Conservation (phyloP, 805 yeast species). For the Saturnispora hagleri region DNA sequence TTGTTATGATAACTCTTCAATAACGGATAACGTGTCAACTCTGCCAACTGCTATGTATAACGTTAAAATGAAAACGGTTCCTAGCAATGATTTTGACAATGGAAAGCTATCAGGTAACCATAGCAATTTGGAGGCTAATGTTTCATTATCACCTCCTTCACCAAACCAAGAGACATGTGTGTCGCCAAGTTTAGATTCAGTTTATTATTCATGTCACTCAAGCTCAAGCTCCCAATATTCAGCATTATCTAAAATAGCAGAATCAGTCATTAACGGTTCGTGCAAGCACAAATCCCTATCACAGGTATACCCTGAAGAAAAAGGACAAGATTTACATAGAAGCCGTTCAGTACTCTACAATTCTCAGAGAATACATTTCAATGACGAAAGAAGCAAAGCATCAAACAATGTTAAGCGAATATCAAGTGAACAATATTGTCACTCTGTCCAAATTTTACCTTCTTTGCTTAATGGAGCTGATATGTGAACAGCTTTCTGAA, state of each 20-base stretch:
- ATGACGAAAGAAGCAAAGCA: conserved; percentile 6
- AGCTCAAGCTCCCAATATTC: neutral
- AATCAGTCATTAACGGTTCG: neutral
- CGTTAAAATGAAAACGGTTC: conserved; percentile 15
- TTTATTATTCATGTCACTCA: conserved; percentile 4
- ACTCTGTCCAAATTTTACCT: conserved; percentile 21
- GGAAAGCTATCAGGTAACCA: conserved; percentile 12
- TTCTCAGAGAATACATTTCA: conserved; percentile 10
- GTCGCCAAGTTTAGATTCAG: neutral
- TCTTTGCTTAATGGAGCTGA: conserved; percentile 20
- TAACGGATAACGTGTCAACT: neutral
- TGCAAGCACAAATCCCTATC: neutral
- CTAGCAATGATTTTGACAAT: conserved; percentile 20
- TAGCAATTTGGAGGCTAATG: conserved; percentile 5
- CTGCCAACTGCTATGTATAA: conserved; percentile 3
- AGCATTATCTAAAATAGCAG: neutral
- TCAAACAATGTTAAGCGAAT: conserved; percentile 8
- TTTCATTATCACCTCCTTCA: conserved; percentile 5
- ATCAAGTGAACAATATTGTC: conserved; percentile 17
- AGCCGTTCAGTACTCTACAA: conserved; percentile 16
- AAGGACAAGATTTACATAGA: neutral
- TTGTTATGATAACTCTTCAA: neutral
- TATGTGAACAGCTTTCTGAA: conserved; percentile 19
- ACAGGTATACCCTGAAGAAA: neutral
- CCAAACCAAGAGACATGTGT: conserved; percentile 4